Evolutionary conservation across 257 asterid species (phyloP).

Genomic region (Cruciata laevipes): DNA sequence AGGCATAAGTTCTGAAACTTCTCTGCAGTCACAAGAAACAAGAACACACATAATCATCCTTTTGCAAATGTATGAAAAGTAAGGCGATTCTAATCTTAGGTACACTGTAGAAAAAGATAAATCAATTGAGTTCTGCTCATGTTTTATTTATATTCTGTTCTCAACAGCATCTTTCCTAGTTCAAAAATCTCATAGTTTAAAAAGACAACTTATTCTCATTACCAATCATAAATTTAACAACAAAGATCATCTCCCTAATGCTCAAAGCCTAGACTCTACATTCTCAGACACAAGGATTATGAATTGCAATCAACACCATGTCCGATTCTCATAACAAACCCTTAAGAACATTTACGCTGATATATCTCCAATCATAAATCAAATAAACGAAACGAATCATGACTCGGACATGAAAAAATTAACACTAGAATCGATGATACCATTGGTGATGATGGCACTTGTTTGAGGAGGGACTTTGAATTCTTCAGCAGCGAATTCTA

Average conservation of each 20-base stretch:
- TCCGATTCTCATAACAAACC: neutral
- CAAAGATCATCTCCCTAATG: neutral
- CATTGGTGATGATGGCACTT: conserved; percentile 92
- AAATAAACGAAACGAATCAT: too few species aligned
- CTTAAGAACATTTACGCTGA: neutral
- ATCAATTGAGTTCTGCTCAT: neutral
- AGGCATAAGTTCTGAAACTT: neutral
- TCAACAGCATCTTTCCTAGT: neutral
- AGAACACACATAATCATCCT: neutral
- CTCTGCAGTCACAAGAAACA: neutral
- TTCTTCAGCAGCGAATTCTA: conserved; percentile 96
- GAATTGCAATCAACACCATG: neutral
- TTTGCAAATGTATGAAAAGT: neutral
- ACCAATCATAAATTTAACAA: neutral
- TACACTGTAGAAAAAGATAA: neutral
- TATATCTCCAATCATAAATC: neutral
- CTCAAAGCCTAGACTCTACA: neutral
- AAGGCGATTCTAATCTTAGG: neutral
- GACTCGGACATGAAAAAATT: neutral
- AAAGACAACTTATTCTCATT: neutral
- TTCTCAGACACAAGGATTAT: neutral
- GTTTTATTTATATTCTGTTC: neutral
- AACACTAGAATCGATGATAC: conserved; percentile 24
- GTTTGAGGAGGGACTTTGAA: conserved; percentile 97
- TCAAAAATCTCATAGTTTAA: too few species aligned